These are phyloP conservation scores for Coprinellus micaceus DNA, from an alignment of 768 basidiomycete species.

Conservation along the genomic window DNA sequence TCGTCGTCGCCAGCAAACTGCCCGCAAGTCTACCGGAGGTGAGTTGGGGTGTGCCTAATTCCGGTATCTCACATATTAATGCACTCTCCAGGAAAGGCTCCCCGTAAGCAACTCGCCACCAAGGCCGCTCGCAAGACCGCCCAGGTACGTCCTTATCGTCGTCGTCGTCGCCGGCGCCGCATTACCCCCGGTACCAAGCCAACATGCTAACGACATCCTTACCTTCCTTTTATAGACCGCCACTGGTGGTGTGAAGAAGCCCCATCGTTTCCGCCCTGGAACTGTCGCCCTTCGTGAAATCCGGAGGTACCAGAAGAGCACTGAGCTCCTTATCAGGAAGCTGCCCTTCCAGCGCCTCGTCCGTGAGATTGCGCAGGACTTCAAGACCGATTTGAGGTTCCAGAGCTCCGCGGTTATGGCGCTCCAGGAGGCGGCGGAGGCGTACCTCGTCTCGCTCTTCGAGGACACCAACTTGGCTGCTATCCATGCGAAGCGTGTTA, in stretches of 20 bases:
- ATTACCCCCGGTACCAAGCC: not conserved
- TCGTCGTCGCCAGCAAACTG: constrained; percentile 78
- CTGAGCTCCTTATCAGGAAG: constrained; percentile 98
- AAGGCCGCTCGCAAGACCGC: constrained; percentile 93
- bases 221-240: constrained; percentile 45
- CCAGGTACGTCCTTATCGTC: constrained; percentile 44
- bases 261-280: constrained; percentile 94
- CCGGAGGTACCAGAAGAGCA: constrained; percentile 96
- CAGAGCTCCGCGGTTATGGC: constrained; percentile 95
- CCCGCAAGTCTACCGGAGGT: constrained; percentile 99
- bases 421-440: constrained; percentile 89
- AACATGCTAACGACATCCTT: not conserved
- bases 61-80: constrained; percentile 22
- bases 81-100: constrained; percentile 65
- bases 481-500: constrained; percentile 77
- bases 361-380: constrained; percentile 94
- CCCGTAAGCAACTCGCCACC: constrained; percentile 92
- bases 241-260: constrained; percentile 99
- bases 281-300: constrained; percentile 99
- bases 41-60: constrained; percentile 26
- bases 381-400: constrained; percentile 95
- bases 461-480: constrained; percentile 91
- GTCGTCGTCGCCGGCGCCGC: constrained; percentile 24
- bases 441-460: constrained; percentile 82
- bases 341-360: constrained; percentile 99